Conservation (phyloP, 2,329 filamentous ascomycete genomes). For the Aspergillus sp. region DNA sequence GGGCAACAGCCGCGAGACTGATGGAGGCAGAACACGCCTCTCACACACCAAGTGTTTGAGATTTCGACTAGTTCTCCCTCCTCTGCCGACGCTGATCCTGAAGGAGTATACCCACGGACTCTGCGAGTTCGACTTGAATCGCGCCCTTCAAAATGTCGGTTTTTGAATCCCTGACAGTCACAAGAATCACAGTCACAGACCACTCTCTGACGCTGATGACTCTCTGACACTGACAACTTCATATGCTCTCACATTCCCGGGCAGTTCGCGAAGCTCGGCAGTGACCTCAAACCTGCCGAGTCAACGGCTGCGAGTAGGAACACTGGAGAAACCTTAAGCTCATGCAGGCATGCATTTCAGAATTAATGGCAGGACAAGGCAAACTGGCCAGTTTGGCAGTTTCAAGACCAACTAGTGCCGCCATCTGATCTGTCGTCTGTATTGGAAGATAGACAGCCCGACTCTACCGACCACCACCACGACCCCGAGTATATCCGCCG, state of each 20-base stretch:
- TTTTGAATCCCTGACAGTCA: neutral
- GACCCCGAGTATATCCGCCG: no score
- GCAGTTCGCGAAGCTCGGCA: neutral
- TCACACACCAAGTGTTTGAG: slow-evolving; percentile 16
- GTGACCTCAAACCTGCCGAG: neutral
- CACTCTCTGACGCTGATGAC: neutral
- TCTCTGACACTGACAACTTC: neutral
- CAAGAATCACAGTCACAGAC: neutral
- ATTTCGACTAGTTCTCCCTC: slow-evolving; percentile 14
- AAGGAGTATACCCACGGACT: neutral
- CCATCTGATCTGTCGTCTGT: no score
- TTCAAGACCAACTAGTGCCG: neutral
- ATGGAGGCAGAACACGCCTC: no score
- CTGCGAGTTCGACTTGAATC: neutral
- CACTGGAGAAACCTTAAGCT: neutral
- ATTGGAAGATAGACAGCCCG: no score
- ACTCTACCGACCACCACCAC: no score
- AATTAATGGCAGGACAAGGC: neutral
- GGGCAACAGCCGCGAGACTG: no score
- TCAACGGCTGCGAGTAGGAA: slow-evolving; percentile 4
- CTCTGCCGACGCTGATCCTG: neutral
- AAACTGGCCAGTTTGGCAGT: neutral
- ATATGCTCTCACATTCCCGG: neutral
- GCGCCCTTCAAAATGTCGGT: neutral
- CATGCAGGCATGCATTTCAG: neutral